These are phyloP conservation scores for Phialocephala subalpina DNA, from an alignment of 2,329 filamentous ascomycete genomes.

Conservation along the genomic window DNA sequence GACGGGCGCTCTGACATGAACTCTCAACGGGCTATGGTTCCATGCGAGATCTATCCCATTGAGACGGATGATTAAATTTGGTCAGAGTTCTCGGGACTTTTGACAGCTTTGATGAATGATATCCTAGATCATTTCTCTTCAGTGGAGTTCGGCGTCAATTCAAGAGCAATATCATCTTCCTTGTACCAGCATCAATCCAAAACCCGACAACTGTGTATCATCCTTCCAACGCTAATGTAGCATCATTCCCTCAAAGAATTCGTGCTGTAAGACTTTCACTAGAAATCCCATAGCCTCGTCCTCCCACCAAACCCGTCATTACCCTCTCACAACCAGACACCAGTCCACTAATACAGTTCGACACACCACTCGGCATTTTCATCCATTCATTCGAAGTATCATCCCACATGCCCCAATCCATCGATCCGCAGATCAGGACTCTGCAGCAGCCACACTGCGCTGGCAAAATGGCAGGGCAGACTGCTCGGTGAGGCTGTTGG, in stretches of 20 bases:
- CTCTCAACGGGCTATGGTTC: conserved; percentile 6
- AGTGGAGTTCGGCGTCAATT: not conserved
- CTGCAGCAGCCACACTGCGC: not conserved
- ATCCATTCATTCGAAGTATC: not conserved
- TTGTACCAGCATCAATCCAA: too few species aligned
- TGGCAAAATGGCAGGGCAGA: conserved; percentile 5
- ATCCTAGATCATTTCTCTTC: not conserved
- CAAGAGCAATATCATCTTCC: too few species aligned
- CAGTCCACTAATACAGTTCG: not conserved
- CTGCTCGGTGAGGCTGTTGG: not conserved
- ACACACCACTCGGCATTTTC: not conserved
- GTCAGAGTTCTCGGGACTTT: not conserved
- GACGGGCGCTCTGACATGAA: conserved; percentile 1
- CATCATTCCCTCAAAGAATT: too few species aligned
- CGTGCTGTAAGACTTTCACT: not conserved
- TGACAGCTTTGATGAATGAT: not conserved
- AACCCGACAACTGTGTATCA: too few species aligned
- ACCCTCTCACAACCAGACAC: not conserved
- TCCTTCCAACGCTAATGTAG: too few species aligned
- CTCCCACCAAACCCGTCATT: not conserved
- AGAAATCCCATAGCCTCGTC: conserved; percentile 1
- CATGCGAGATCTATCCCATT: conserved; percentile 17
- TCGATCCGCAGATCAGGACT: not conserved
- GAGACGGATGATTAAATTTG: not conserved
- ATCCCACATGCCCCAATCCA: not conserved